Percentiles rank a stretch among this genome's conserved stretches.
phyloP scores from a whole-genome alignment of 2,329 filamentous ascomycete genomes.

The Sarocladiaceae sp. region DNA sequence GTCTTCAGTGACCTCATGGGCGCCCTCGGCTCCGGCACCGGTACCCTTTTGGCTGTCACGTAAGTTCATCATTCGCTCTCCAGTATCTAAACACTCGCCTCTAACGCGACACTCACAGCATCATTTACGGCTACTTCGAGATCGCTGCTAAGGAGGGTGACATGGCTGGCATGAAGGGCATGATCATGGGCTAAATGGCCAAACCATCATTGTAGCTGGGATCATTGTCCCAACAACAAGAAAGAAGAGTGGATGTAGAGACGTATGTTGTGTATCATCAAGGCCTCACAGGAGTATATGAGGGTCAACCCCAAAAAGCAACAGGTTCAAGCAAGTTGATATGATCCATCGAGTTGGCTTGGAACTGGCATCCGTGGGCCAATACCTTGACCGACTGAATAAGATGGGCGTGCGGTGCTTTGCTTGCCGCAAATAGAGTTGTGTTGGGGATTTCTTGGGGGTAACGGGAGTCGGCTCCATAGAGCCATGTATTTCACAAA shows the following conservation, averaged over 20 bases:
- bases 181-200: constrained; percentile 63
- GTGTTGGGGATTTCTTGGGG: not conserved
- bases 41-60: constrained; percentile 97
- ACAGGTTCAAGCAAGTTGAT: not conserved
- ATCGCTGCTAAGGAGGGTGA: constrained; percentile 99
- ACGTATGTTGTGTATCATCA: not conserved
- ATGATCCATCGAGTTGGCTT: not conserved
- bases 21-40: constrained; percentile 91
- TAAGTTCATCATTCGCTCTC: constrained; percentile 49
- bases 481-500: not conserved
- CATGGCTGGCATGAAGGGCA: constrained; percentile 74
- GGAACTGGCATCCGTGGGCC: not conserved
- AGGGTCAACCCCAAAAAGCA: not conserved
- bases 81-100: not conserved
- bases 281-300: not conserved
- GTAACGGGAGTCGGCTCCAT: not conserved
- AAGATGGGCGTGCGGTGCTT: too few relatives aligned
- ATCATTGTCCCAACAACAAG: not conserved
- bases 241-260: not conserved
- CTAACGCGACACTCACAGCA: constrained; percentile 53
- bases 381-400: not conserved
- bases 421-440: too few relatives aligned
- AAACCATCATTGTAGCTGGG: not conserved
- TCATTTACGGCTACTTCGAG: constrained; percentile 99
- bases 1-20: constrained; percentile 94